Percentiles rank a stretch among this genome's conserved stretches.
These are phyloP conservation scores for Clarireedia hainanense DNA, from an alignment of 2,329 filamentous ascomycete genomes.

Conservation along the genomic window DNA sequence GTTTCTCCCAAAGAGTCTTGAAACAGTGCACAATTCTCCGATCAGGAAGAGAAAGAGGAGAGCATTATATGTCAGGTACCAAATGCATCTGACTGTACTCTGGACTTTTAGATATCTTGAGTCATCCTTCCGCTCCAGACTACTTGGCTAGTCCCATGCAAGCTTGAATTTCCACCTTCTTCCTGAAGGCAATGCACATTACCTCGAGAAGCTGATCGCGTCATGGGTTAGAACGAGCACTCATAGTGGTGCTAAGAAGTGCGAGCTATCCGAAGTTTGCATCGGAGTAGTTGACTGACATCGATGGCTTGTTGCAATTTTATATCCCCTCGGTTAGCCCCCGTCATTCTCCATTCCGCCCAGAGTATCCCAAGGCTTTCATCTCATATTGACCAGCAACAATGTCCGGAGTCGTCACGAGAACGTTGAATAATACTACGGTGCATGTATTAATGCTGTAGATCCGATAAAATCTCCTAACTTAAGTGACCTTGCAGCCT, in stretches of 20 bases:
- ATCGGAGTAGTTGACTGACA: neutral
- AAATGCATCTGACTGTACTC: conserved; percentile 2
- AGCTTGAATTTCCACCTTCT: neutral
- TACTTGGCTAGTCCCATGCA: too few relatives aligned
- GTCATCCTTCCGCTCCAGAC: too few relatives aligned
- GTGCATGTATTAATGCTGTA: neutral
- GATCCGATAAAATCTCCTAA: neutral
- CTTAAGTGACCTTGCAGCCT: neutral
- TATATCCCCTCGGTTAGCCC: neutral
- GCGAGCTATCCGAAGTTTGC: neutral
- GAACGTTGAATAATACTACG: too few relatives aligned
- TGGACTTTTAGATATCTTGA: neutral
- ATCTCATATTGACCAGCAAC: neutral
- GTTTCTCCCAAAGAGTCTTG: neutral
- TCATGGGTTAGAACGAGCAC: neutral
- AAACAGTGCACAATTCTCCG: neutral
- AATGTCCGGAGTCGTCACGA: too few relatives aligned
- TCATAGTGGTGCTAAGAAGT: neutral
- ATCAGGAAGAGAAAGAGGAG: neutral
- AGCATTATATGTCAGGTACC: conserved; percentile 4
- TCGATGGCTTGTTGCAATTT: neutral
- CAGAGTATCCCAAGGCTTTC: neutral
- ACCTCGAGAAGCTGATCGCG: neutral
- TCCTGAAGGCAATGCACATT: neutral
- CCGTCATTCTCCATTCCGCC: neutral